Conservation (phyloP, 2,329 filamentous ascomycete genomes). For the Ophiostoma sp. region DNA sequence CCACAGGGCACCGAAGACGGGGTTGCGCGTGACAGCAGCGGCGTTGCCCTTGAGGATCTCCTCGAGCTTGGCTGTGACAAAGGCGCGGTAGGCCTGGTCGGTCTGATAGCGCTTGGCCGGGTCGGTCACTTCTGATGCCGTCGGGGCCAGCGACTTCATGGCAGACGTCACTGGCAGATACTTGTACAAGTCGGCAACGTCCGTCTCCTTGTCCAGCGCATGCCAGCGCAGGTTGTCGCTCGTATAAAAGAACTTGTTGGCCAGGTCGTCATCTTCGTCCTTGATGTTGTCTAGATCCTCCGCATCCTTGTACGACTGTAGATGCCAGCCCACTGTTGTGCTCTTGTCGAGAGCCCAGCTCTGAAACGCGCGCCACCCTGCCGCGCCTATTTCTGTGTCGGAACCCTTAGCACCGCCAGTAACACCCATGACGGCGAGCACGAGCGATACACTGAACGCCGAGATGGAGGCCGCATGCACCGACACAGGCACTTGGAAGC, state of each 20-base stretch:
- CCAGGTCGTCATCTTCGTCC: neutral
- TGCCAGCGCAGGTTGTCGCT: neutral
- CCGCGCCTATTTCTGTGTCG: neutral
- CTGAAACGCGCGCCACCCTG: neutral
- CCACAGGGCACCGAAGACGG: slow-evolving; percentile 48
- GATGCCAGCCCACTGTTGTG: neutral
- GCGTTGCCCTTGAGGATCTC: slow-evolving; percentile 44
- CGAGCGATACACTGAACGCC: slow-evolving; percentile 38
- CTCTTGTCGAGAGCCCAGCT: neutral
- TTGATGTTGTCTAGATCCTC: neutral
- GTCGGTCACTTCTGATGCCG: slow-evolving; percentile 32
- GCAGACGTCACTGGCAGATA: slow-evolving; percentile 23
- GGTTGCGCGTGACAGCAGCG: slow-evolving; percentile 43
- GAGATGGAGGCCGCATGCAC: slow-evolving; percentile 35
- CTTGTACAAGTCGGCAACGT: neutral
- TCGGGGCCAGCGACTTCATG: slow-evolving; percentile 28
- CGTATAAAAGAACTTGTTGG: neutral
- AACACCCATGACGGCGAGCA: slow-evolving; percentile 43
- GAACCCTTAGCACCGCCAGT: too few relatives aligned
- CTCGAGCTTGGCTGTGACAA: slow-evolving; percentile 39
- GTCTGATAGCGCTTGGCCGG: slow-evolving; percentile 40
- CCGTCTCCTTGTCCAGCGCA: neutral
- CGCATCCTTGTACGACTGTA: neutral
- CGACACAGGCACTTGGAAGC: slow-evolving; percentile 33
- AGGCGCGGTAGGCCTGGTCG: slow-evolving; percentile 37